These are phyloP conservation scores for Stevia rebaudiana DNA, from an alignment of 140 eudicot genomes.

Conservation along the genomic window DNA sequence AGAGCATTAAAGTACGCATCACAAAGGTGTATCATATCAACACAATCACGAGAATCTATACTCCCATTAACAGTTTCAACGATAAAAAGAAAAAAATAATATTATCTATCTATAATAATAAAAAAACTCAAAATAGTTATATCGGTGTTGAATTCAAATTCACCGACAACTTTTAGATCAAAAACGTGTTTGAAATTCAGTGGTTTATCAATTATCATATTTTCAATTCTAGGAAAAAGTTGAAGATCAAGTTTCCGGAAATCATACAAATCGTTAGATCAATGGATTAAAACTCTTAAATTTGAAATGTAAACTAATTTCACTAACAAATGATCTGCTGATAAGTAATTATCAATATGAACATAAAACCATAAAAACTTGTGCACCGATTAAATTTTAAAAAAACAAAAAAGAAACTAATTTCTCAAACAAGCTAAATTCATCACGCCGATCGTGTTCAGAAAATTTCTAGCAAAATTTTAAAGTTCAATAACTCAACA, in stretches of 20 bases:
- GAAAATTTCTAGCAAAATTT: neutral
- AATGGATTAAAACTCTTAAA: neutral
- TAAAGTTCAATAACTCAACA: neutral
- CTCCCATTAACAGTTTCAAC: neutral
- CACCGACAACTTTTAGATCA: neutral
- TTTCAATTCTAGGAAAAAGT: neutral
- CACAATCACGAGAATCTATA: constrained; percentile 12
- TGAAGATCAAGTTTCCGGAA: neutral
- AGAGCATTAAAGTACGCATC: neutral
- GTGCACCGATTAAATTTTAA: too few relatives aligned
- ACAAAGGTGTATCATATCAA: neutral
- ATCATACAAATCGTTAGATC: neutral
- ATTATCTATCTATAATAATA: neutral
- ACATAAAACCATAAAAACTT: neutral
- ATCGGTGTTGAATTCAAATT: neutral
- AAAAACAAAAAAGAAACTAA: too few relatives aligned
- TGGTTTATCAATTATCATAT: too few relatives aligned
- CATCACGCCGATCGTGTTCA: neutral
- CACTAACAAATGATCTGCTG: neutral
- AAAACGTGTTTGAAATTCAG: neutral
- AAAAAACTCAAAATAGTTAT: neutral
- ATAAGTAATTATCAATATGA: neutral
- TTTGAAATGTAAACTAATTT: neutral
- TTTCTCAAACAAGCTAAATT: neutral
- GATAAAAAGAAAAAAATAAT: neutral